Evolutionary conservation across 2,329 filamentous ascomycete genomes (phyloP), one percentile per base, ranked within the genome.

Genomic region (Trichoderma gracile): DNA sequence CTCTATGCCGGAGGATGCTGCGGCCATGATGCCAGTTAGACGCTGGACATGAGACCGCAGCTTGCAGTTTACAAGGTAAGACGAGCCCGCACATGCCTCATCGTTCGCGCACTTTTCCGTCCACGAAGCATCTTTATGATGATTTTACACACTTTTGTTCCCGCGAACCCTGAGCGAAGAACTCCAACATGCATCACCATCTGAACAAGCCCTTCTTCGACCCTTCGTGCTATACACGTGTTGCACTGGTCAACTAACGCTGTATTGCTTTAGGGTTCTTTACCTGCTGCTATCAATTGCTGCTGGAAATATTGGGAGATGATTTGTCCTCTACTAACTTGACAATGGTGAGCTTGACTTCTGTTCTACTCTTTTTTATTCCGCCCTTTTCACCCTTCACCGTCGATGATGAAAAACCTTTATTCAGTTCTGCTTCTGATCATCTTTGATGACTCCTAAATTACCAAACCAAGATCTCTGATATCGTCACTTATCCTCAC

Each of bases 341-440:
- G 14, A 10, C 19, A 55, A 55, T 63, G 60, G 60, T 63, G 56
- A 63, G 60, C 30, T 55, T 23, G 5, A 14, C 27, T 49, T 23
- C 40, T 3, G 30, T 3, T n/a, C 3, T 45, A 17, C 17, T 40
- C 3, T 42, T 12, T 17, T 27, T 27, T 53, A n/a, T n/a, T 53
- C 33, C 1, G 23, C 23, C 30, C n/a, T n/a, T 14, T 43, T 14
- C 38, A 45, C 27, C 17, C n/a, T 45, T 38, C 42, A n/a, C 53
- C 19, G n/a, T 65, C 21, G 33, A 81, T 89, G 87, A 90, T 89
- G 87, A 89, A 79, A 86, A 80, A 78, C 71, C 68, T 77, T 79
- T 80, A 76, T 83, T 83, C 87, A 90, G 87, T 90, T 90, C 87
- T 90, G 87, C 87, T 90, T 84, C 87, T 89, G 87, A 90, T 85